These are phyloP conservation scores for Sclerotinia nivalis DNA, from an alignment of 2,329 filamentous ascomycete species.

Conservation along the genomic window DNA sequence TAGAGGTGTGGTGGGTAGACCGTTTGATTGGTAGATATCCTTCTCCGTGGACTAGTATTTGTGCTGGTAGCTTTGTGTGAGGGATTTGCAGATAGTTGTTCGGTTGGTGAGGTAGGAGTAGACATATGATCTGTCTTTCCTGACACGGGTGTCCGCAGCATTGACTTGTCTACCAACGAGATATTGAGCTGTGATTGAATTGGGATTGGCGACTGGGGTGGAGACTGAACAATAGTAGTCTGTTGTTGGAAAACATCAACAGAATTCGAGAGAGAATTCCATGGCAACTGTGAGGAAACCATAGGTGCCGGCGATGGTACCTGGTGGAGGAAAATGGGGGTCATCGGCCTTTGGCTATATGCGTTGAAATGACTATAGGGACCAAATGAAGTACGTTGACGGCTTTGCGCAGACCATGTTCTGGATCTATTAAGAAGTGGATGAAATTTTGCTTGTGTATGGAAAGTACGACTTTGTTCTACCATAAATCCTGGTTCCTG, in stretches of 20 bases:
- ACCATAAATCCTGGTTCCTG: conserved; percentile 8
- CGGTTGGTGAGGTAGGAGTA: conserved; percentile 4
- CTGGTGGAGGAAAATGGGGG: not conserved
- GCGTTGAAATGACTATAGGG: not conserved
- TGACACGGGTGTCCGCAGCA: not conserved
- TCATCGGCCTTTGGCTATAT: not conserved
- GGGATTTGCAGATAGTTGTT: not conserved
- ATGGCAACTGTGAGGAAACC: not conserved
- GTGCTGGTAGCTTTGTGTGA: conserved; percentile 5
- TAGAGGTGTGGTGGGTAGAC: not conserved
- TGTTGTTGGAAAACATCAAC: not conserved
- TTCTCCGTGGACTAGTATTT: not conserved
- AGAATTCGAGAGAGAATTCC: not conserved
- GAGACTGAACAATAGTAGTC: not conserved
- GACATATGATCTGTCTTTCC: conserved; percentile 11
- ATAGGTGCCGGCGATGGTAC: not conserved
- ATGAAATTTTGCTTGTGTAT: not conserved
- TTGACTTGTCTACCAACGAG: not conserved
- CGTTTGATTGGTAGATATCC: not conserved
- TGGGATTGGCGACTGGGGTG: not conserved
- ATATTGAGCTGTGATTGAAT: not conserved
- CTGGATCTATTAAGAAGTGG: conserved; percentile 4
- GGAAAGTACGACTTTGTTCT: not conserved
- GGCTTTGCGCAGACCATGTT: not conserved
- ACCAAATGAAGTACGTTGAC: not conserved